These are phyloP conservation scores for Alternaria atra DNA, from an alignment of 2,329 filamentous ascomycete species.

Conservation along the genomic window DNA sequence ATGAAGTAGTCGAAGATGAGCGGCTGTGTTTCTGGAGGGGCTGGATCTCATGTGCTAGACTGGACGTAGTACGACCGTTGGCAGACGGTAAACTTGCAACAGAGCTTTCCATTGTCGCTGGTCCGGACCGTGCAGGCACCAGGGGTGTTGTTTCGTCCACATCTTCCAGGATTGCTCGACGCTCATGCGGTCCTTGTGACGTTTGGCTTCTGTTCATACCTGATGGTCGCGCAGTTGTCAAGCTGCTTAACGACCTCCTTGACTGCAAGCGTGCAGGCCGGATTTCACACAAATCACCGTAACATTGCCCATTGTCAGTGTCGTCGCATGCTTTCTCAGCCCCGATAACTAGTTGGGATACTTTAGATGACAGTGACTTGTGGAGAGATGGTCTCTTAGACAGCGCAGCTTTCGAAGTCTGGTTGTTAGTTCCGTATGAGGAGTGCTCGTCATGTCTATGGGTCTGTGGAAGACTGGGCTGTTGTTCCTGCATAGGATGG, in stretches of 20 bases:
- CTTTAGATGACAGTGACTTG: slow-evolving; percentile 51
- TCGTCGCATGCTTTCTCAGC: slow-evolving; percentile 62
- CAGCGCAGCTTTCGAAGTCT: slow-evolving; percentile 12
- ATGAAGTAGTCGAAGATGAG: slow-evolving; percentile 23
- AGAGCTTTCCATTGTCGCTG: slow-evolving; percentile 35
- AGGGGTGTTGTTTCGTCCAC: slow-evolving; percentile 38
- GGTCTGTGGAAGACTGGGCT: slow-evolving; percentile 14
- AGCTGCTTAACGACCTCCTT: slow-evolving; percentile 30
- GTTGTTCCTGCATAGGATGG: slow-evolving; percentile 35
- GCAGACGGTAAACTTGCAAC: slow-evolving; percentile 24
- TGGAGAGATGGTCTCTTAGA: slow-evolving; percentile 53
- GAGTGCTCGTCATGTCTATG: slow-evolving; percentile 26
- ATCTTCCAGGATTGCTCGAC: slow-evolving; percentile 41
- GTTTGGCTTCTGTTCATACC: slow-evolving; percentile 37
- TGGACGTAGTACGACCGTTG: slow-evolving; percentile 15
- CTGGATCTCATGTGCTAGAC: slow-evolving; percentile 7
- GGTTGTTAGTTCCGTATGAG: slow-evolving; percentile 30
- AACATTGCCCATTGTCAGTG: slow-evolving; percentile 66
- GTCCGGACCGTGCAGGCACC: slow-evolving; percentile 34
- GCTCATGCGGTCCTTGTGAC: slow-evolving; percentile 36
- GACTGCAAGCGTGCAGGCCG: slow-evolving; percentile 41
- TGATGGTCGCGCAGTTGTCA: slow-evolving; percentile 24
- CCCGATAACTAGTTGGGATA: slow-evolving; percentile 61
- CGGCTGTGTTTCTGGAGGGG: slow-evolving; percentile 24
- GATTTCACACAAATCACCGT: slow-evolving; percentile 62